Percentiles rank a stretch among this genome's conserved stretches.
Evolutionary conservation across 2,329 filamentous ascomycete species (phyloP).

Genomic region (Aspergillus fumigatiaffinis): DNA sequence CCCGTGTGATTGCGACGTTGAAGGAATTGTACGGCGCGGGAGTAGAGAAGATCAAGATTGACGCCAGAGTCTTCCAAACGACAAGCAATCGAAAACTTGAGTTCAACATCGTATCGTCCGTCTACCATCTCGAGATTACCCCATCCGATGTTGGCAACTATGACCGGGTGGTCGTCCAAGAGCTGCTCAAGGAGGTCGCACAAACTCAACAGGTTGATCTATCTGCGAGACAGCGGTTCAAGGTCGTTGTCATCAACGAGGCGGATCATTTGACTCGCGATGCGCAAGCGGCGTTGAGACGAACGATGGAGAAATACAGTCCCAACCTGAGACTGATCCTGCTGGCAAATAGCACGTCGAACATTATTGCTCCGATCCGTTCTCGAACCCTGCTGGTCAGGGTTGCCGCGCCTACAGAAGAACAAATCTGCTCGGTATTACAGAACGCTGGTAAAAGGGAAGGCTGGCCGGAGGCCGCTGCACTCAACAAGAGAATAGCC

Average conservation of each 20-base stretch:
- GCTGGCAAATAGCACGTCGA: slow-evolving; percentile 91
- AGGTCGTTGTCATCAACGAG: slow-evolving; percentile 98
- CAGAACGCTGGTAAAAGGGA: slow-evolving; percentile 69
- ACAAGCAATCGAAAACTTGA: slow-evolving; percentile 94
- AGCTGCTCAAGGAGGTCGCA: slow-evolving; percentile 93
- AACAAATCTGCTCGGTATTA: slow-evolving; percentile 77
- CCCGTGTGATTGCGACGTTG: slow-evolving; percentile 87
- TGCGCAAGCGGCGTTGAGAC: slow-evolving; percentile 87
- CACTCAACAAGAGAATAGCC: slow-evolving; percentile 79
- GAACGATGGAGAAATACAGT: slow-evolving; percentile 99
- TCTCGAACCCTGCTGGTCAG: slow-evolving; percentile 86
- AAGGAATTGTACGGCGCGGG: slow-evolving; percentile 94
- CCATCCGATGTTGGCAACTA: slow-evolving; percentile 96
- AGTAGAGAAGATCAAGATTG: slow-evolving; percentile 99
- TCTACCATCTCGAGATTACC: slow-evolving; percentile 98
- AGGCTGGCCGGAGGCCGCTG: slow-evolving; percentile 72
- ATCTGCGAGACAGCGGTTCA: slow-evolving; percentile 85
- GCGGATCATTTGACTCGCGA: slow-evolving; percentile 91
- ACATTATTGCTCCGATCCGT: slow-evolving; percentile 97
- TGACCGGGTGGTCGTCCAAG: slow-evolving; percentile 92
- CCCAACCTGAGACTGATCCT: slow-evolving; percentile 89
- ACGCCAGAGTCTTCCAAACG: slow-evolving; percentile 93
- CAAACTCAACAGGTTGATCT: slow-evolving; percentile 99
- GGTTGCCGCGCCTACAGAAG: slow-evolving; percentile 81
- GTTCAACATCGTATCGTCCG: slow-evolving; percentile 96